Evolutionary conservation across 306 rosid species (phyloP).

Genomic region (Acacia confusa): DNA sequence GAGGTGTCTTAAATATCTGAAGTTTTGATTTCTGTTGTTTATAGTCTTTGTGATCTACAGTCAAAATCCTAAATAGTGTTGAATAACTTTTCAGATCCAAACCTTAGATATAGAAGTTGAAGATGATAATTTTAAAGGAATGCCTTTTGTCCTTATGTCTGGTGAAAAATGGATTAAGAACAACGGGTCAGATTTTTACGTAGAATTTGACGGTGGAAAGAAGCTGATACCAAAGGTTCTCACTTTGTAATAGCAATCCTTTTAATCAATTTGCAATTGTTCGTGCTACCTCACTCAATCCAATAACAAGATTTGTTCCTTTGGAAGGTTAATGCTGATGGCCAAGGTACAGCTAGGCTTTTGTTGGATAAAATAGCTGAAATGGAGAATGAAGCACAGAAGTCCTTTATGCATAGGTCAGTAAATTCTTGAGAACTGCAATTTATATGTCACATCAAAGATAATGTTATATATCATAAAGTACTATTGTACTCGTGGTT

Average conservation of each 20-base stretch:
- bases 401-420: conserved; percentile 97
- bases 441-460: conserved; percentile 6
- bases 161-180: conserved; percentile 84
- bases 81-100: conserved; percentile 65
- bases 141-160: conserved; percentile 74
- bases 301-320: conserved; percentile 34
- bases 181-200: conserved; percentile 75
- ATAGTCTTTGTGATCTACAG: conserved; percentile 30
- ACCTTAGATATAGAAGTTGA: conserved; percentile 67
- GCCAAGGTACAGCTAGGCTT: conserved; percentile 78
- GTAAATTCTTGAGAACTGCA: conserved; percentile 35
- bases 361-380: conserved; percentile 78
- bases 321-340: conserved; percentile 68
- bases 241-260: conserved; percentile 23
- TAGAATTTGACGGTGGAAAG: conserved; percentile 53
- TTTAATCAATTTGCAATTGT: conserved; percentile 24
- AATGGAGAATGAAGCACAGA: conserved; percentile 84
- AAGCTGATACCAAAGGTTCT: conserved; percentile 69
- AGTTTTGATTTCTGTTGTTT: conserved; percentile 22
- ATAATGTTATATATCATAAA: background rate
- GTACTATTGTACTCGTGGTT: background rate
- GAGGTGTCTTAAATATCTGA: conserved; percentile 50
- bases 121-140: conserved; percentile 66
- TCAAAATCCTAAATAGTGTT: conserved; percentile 24
- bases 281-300: conserved; percentile 24